Base-by-base conservation (phyloP, 2,329 filamentous ascomycete species). In the Cladosporium sp. region DNA sequence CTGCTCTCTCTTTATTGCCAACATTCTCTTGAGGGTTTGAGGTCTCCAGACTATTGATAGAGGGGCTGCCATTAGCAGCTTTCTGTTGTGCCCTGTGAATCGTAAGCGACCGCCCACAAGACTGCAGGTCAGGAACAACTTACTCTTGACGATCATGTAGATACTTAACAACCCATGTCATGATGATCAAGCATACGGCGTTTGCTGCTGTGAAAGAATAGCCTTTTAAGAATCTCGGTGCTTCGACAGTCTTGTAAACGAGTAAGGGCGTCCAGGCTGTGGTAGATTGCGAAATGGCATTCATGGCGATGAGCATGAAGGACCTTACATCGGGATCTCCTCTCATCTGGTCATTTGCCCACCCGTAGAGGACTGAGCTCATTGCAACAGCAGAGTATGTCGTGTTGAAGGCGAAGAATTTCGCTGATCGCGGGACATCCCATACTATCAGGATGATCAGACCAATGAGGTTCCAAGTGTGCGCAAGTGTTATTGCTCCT, bases 241-340 rank as follows among this genome's bases (percentile, higher is more conserved):
- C 71, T 54, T 74, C 72, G 2, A 69, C 64, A 0, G 72, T 74
- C 53, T 69, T 69, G 55, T 78, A 82, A 0, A 74, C 71, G 11
- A 82, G 58, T 2, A 81, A 56, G 3, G 72, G 74, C 2, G 76
- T 80, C 78, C 78, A 82, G 0, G 75, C 77, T 0, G 76, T 80
- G 0, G 76, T 76, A 0, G 72, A 78, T 58, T 79, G 77, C 0
- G 77, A 69, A n/a, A 81, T 64, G 0, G 70, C 67, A 41, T 78
- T 82, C 53, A 79, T 74, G 18, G 77, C 58, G 3, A 80, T 71
- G 5, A 80, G 59, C 0, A 71, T 73, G 43, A 80, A 70, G 0
- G 76, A 68, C 5, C 78, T 63, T 51, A 79, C 72, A 0, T 69
- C 71, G 0, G 72, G 70, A 1, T 72, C 72, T 15, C 71, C 66